These are phyloP conservation scores for Sordariomycetes sp. DNA, from an alignment of 2,329 filamentous ascomycete species.

Conservation along the genomic window DNA sequence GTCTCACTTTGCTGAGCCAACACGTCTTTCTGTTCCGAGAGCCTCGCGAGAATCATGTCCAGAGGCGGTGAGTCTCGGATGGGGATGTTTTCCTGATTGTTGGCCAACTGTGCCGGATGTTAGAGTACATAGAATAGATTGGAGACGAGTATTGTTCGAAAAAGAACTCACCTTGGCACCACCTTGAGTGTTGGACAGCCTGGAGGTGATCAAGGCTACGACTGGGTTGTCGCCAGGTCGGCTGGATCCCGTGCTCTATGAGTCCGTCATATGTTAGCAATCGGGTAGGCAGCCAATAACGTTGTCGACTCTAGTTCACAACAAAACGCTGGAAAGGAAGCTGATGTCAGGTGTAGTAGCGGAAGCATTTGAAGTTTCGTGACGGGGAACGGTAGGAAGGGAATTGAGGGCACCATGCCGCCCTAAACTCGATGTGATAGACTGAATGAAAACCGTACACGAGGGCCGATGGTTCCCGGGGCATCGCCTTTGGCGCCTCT, in stretches of 20 bases:
- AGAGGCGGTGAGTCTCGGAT: constrained; percentile 30
- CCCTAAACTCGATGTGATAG: not conserved
- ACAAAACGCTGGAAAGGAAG: not conserved
- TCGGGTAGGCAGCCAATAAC: not conserved
- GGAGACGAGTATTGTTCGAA: not conserved
- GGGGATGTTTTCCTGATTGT: constrained; percentile 5
- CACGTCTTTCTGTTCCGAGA: constrained; percentile 57
- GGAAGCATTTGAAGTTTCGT: not conserved
- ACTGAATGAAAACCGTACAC: not conserved
- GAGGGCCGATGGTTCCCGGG: not conserved
- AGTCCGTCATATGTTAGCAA: not conserved
- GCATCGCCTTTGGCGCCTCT: not conserved
- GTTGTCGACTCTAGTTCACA: not conserved
- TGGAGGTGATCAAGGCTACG: constrained; percentile 35
- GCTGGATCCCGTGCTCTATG: constrained; percentile 3
- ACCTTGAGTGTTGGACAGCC: constrained; percentile 37
- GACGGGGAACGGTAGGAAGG: not conserved
- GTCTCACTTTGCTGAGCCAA: constrained; percentile 45
- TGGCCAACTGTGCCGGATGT: not conserved
- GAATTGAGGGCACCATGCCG: not conserved
- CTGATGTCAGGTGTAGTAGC: not conserved
- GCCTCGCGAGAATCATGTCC: constrained; percentile 60
- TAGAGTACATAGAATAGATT: not conserved
- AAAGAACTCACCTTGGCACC: constrained; percentile 31
- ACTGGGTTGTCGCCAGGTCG: constrained; percentile 25